Conservation (phyloP, 1,139 yeast genomes). For the Pichia sp. region DNA sequence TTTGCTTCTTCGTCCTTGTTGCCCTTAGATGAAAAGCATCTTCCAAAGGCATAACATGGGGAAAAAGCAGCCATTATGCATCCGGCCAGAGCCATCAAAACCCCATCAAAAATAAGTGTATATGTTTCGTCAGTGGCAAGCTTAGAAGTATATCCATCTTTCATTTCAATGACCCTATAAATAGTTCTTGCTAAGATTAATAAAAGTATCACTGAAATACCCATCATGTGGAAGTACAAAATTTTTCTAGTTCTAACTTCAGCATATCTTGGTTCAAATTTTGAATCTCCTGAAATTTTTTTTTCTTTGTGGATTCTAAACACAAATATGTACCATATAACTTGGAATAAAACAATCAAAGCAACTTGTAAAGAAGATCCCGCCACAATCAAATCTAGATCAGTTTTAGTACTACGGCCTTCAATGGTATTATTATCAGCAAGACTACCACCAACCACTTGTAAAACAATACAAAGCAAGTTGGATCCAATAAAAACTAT, state of each 20-base stretch:
- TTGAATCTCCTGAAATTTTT: constrained; percentile 8
- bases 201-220: not conserved
- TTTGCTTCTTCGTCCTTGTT: too few relatives aligned
- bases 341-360: constrained; percentile 58
- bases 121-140: constrained; percentile 48
- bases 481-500: constrained; percentile 8
- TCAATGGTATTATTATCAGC: not conserved
- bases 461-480: constrained; percentile 47
- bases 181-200: not conserved
- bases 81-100: constrained; percentile 46
- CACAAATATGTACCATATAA: constrained; percentile 45
- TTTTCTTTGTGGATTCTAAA: constrained; percentile 32
- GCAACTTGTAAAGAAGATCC: constrained; percentile 73
- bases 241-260: constrained; percentile 10
- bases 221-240: constrained; percentile 37
- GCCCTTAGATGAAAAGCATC: too few relatives aligned
- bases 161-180: not conserved
- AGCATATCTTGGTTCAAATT: constrained; percentile 22
- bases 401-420: not conserved
- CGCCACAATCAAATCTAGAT: constrained; percentile 51
- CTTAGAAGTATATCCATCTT: not conserved
- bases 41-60: not conserved
- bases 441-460: constrained; percentile 68
- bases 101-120: constrained; percentile 67
- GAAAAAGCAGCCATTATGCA: not conserved